A percentile compares a stretch with the other conserved stretches of the same genome.
phyloP scores from a whole-genome alignment of 805 yeast species.

The Wickerhamiella lipophila region DNA sequence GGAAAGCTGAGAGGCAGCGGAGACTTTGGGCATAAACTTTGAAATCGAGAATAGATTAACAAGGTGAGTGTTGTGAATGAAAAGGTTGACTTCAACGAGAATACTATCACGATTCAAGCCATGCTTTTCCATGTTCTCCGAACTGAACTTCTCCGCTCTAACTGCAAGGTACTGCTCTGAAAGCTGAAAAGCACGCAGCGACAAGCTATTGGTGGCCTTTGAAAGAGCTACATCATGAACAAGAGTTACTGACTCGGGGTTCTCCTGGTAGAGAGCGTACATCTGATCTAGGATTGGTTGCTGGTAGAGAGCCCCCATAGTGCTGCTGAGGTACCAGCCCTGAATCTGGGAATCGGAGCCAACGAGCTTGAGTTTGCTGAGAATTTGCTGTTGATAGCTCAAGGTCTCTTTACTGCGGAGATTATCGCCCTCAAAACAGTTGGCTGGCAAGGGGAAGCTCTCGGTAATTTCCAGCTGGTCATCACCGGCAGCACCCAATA shows the following conservation, averaged over 20 bases:
- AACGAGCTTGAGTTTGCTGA: conserved; percentile 46
- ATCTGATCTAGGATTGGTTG: conserved; percentile 52
- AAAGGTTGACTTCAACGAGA: conserved; percentile 58
- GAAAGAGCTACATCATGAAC: conserved; percentile 56
- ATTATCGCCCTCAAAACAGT: conserved; percentile 43
- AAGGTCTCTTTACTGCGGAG: conserved; percentile 50
- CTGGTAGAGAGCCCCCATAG: conserved; percentile 56
- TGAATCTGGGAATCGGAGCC: conserved; percentile 56
- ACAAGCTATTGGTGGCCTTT: conserved; percentile 42
- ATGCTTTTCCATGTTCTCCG: conserved; percentile 47
- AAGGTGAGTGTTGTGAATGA: conserved; percentile 55
- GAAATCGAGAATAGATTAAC: conserved; percentile 40
- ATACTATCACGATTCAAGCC: conserved; percentile 52
- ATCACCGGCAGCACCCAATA: conserved; percentile 20
- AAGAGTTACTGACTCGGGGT: conserved; percentile 41
- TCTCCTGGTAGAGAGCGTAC: conserved; percentile 48
- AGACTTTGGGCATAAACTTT: conserved; percentile 8
- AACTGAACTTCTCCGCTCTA: conserved; percentile 42
- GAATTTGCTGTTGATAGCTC: conserved; percentile 55
- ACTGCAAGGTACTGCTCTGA: conserved; percentile 47
- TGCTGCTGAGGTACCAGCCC: conserved; percentile 71
- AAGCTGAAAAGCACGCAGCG: conserved; percentile 57
- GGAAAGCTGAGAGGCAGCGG: conserved; percentile 27
- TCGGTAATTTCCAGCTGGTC: conserved; percentile 20
- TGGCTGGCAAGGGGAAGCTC: conserved; percentile 51